These are phyloP conservation scores for Helianthus annuus DNA, from an alignment of 129 eudicot species.

Conservation along the genomic window DNA sequence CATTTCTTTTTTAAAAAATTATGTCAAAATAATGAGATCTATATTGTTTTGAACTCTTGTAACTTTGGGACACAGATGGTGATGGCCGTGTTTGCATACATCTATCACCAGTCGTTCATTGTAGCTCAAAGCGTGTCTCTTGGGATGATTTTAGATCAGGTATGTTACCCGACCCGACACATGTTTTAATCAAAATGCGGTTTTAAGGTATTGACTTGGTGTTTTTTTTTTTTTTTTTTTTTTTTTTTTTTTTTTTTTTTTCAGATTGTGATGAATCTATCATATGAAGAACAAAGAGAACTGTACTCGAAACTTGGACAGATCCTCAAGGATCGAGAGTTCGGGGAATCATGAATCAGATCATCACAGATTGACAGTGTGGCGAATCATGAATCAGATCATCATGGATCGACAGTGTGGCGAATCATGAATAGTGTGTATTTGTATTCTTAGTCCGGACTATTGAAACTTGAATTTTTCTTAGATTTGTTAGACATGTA, in stretches of 20 bases:
- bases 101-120: conserved; percentile 83
- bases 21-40: neutral
- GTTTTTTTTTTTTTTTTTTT: neutral
- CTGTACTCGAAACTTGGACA: conserved; percentile 70
- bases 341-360: conserved; percentile 48
- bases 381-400: conserved; percentile 55
- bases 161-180: conserved; percentile 23
- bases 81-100: conserved; percentile 96
- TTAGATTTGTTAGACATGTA: conserved; percentile 19
- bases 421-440: conserved; percentile 35
- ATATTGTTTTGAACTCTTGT: neutral
- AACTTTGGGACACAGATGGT: conserved; percentile 63
- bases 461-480: conserved; percentile 9
- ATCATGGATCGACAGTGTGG: conserved; percentile 54
- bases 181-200: neutral
- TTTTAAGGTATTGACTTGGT: conserved; percentile 1
- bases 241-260: conserved; percentile 12
- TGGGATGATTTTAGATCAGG: conserved; percentile 92
- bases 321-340: conserved; percentile 54
- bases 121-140: conserved; percentile 77
- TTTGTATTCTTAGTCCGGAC: neutral
- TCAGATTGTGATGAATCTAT: conserved; percentile 73
- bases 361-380: conserved; percentile 46
- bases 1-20: neutral
- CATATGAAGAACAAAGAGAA: conserved; percentile 75